Base-by-base conservation (phyloP, 2,329 filamentous ascomycete genomes). In the Cryphonectria carpinicola region DNA sequence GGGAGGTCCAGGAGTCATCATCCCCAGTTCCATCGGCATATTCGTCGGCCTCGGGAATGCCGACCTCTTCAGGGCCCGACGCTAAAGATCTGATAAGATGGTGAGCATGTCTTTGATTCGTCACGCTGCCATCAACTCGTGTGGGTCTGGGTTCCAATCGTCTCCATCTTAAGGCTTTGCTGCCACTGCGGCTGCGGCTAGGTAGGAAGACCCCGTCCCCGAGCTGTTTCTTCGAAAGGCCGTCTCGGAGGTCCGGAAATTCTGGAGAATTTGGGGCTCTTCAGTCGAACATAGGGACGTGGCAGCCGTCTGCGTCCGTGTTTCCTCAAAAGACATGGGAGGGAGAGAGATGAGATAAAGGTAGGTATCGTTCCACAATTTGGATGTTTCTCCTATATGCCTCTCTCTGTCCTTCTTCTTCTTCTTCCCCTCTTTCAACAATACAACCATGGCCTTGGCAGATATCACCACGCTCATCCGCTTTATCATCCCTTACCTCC, bases 31-130 rank as follows among this genome's bases (percentile, higher is more conserved):
- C 4, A 39, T 46, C 61, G 61, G 61, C 39, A 46, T 32, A 25
- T 64, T 52, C 25, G 32, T 19, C 68, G 68, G 68, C 17, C 63
- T 62, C 68, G 68, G 68, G 17, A 25, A 1, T 25, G 10, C 63
- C 25, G 54, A n/a, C 39, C 13, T 3, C 1, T 3, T 22, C 8
- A 10, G 19, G 6, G 11, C 28, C 3, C 22, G 8, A 32, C 13
- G 28, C 39, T 35, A 58, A 58, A 13, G 54, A 69, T 69, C 67
- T 69, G 67, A 69, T 69, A 66, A 69, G 67, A 49, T 43, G 8
- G 19, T 32, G 17, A 17, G 11, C 8, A 28, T n/a, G 54, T 28
- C 7, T 17, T 17, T 13, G 6, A 60, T 39, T 65, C 28, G 32
- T 62, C 25, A 25, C 13, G 14, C 13, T 32, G 54, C 11, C 52